Percentiles rank a stretch among this genome's conserved stretches.
Conservation (phyloP, 805 yeast species). For the Grigorovia yakushimaensis region DNA sequence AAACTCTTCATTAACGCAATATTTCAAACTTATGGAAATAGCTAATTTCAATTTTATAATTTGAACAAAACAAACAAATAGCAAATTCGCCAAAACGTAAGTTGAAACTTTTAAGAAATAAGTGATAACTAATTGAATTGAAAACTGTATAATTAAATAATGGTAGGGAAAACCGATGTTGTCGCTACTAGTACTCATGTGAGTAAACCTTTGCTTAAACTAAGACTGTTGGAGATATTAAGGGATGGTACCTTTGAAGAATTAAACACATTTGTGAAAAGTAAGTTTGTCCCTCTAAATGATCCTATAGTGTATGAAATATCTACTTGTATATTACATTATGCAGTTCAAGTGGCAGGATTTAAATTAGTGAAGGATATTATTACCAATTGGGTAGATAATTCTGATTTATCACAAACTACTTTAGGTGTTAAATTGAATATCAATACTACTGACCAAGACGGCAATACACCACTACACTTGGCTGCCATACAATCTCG, state of each 20-base stretch:
- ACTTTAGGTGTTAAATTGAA: conserved; percentile 30
- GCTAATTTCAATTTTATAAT: too few species aligned
- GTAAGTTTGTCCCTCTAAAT: conserved; percentile 8
- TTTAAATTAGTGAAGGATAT: conserved; percentile 43
- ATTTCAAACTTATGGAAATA: neutral
- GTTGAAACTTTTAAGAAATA: neutral
- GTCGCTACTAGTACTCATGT: neutral
- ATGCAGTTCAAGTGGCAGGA: conserved; percentile 84
- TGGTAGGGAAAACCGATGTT: neutral
- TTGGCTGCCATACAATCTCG: conserved; percentile 71
- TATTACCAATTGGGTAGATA: conserved; percentile 27
- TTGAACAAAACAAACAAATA: neutral
- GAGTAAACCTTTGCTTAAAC: conserved; percentile 41
- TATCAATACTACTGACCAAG: conserved; percentile 63
- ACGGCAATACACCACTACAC: conserved; percentile 90
- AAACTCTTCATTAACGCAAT: too few species aligned
- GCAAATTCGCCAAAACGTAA: neutral
- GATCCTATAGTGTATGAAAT: conserved; percentile 34
- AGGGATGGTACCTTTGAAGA: conserved; percentile 28
- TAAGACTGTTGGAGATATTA: conserved; percentile 53
- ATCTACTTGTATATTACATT: conserved; percentile 46
- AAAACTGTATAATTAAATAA: too few species aligned
- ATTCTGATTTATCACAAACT: neutral
- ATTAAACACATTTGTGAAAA: conserved; percentile 11
- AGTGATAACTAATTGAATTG: neutral